Evolutionary conservation across 352 stramenopile genomes (phyloP).

Genomic region (Globisporangium cystogenes): DNA sequence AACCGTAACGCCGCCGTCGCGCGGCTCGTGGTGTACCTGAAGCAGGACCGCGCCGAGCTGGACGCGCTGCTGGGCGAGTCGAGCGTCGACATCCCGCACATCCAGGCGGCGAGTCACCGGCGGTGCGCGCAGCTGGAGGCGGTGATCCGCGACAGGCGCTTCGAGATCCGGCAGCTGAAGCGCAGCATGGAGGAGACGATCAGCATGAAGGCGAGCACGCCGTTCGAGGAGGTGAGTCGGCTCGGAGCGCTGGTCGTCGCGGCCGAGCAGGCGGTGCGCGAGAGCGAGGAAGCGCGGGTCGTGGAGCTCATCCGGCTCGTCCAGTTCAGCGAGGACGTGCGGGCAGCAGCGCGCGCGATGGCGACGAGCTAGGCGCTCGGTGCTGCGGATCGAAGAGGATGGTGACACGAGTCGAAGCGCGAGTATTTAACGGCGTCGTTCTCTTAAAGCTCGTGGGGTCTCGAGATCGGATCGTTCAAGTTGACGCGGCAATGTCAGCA

Average conservation of each 20-base stretch:
- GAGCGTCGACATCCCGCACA: slow-evolving; percentile 35
- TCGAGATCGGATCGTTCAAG: too few relatives aligned
- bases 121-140: slow-evolving; percentile 39
- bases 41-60: slow-evolving; percentile 31
- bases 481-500: too few relatives aligned
- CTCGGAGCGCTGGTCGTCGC: slow-evolving; percentile 40
- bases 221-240: slow-evolving; percentile 44
- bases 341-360: slow-evolving; percentile 28
- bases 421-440: too few relatives aligned
- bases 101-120: slow-evolving; percentile 39
- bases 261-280: slow-evolving; percentile 27
- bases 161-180: slow-evolving; percentile 28
- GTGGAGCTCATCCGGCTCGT: slow-evolving; percentile 39
- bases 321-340: slow-evolving; percentile 51
- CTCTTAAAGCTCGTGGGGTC: too few relatives aligned
- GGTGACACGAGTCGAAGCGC: too few relatives aligned
- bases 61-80: slow-evolving; percentile 24
- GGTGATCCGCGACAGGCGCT: slow-evolving; percentile 28
- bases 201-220: slow-evolving; percentile 36
- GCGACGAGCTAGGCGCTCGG: not conserved
- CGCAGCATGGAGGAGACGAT: slow-evolving; percentile 59
- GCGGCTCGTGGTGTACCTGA: slow-evolving; percentile 39
- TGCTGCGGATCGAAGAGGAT: not conserved
- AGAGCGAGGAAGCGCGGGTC: slow-evolving; percentile 41
- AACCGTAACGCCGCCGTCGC: slow-evolving; percentile 43